phyloP scores from a whole-genome alignment of 306 rosid species.

The Casuarina cunninghamiana region DNA sequence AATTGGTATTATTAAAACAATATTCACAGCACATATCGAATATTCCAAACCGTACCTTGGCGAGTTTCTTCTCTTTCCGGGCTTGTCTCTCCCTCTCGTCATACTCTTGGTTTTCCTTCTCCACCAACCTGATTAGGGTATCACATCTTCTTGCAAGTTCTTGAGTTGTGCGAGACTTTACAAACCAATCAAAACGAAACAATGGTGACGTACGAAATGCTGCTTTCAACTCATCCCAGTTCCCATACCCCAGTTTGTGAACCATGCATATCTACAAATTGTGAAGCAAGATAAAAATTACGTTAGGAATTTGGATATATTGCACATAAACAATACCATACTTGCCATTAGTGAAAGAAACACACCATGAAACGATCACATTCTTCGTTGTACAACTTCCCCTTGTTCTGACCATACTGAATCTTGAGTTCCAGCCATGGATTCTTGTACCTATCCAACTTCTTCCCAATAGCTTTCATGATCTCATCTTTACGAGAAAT shows the following conservation, averaged over 20 bases:
- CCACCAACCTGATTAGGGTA: conserved; percentile 88
- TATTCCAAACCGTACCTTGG: conserved; percentile 56
- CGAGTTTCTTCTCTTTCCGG: conserved; percentile 97
- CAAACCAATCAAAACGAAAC: conserved; percentile 99
- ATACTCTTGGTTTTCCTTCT: conserved; percentile 96
- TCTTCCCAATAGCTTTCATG: conserved; percentile 98
- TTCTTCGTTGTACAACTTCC: conserved; percentile 96
- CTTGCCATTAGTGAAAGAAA: not conserved
- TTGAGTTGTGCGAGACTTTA: conserved; percentile 97
- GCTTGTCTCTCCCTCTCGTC: conserved; percentile 99
- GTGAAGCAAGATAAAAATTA: conserved; percentile 1
- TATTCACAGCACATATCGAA: no score
- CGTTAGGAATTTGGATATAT: not conserved
- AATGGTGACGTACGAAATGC: conserved; percentile 94
- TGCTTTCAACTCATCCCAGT: conserved; percentile 98
- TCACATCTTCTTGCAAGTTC: conserved; percentile 99
- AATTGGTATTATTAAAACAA: no score
- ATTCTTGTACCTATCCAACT: conserved; percentile 96
- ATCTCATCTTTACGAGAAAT: conserved; percentile 97
- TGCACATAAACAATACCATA: not conserved
- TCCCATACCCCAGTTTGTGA: conserved; percentile 98
- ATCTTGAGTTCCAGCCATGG: conserved; percentile 98
- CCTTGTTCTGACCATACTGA: conserved; percentile 97
- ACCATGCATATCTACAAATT: conserved; percentile 85
- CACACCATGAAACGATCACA: conserved; percentile 97